Evolutionary conservation across 2,329 filamentous ascomycete species (phyloP).

Genomic region (Pseudofabraea citricarpa): DNA sequence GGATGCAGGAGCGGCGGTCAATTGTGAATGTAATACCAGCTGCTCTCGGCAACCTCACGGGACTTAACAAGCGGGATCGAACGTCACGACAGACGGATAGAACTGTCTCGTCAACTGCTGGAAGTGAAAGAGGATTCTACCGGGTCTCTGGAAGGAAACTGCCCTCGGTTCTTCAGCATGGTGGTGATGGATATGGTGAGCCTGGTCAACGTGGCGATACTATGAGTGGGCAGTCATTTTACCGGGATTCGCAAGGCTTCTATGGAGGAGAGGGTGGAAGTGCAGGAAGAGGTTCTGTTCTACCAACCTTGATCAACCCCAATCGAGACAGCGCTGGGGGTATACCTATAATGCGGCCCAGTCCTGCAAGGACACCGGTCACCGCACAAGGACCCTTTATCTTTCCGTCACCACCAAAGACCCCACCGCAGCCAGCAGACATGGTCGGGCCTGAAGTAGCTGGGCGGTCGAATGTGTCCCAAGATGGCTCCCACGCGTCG

Average conservation of each 20-base stretch:
- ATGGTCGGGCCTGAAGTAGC: too few species aligned
- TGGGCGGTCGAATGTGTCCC: constrained; percentile 37
- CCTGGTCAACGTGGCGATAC: constrained; percentile 22
- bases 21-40: constrained; percentile 42
- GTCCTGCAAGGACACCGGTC: constrained; percentile 60
- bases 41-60: constrained; percentile 41
- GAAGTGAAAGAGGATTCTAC: constrained; percentile 55
- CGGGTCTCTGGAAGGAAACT: constrained; percentile 62
- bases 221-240: constrained; percentile 47
- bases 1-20: too few species aligned
- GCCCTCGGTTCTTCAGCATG: constrained; percentile 55
- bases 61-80: constrained; percentile 30
- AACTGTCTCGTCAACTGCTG: constrained; percentile 28
- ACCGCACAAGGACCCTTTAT: constrained; percentile 48
- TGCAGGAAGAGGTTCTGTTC: too few species aligned
- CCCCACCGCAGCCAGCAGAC: constrained; percentile 21
- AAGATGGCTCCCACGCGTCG: constrained; percentile 39
- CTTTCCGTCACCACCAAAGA: constrained; percentile 19
- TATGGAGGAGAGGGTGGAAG: constrained; percentile 23
- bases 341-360: constrained; percentile 55
- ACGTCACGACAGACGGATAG: constrained; percentile 25
- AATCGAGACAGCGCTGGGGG: constrained; percentile 40
- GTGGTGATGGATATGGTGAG: constrained; percentile 59
- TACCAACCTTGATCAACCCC: too few species aligned
- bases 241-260: constrained; percentile 47